Percentiles rank a stretch among this genome's conserved stretches.
Evolutionary conservation across 2,329 filamentous ascomycete species (phyloP).

Genomic region (Fusarium tanahbumbuense): DNA sequence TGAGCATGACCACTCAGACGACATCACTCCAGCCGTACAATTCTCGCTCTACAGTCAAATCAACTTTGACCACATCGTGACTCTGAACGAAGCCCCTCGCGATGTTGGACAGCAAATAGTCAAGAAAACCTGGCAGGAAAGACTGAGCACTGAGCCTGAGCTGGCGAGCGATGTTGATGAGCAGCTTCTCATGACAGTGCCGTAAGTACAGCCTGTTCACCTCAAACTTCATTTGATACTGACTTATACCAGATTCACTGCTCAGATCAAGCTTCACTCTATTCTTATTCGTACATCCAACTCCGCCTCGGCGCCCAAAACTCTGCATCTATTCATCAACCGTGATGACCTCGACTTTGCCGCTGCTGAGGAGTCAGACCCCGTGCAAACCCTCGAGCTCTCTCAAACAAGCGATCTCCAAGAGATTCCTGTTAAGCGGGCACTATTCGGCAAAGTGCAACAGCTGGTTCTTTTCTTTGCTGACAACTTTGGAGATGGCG

Average conservation of each 20-base stretch:
- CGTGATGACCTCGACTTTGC: constrained; percentile 87
- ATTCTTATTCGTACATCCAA: constrained; percentile 85
- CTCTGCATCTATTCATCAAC: constrained; percentile 89
- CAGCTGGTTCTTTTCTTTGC: constrained; percentile 87
- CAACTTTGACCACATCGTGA: constrained; percentile 85
- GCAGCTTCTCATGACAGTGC: constrained; percentile 91
- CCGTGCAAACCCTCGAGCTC: constrained; percentile 82
- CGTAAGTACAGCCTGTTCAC: constrained; percentile 67
- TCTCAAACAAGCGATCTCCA: constrained; percentile 84
- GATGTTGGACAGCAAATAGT: constrained; percentile 79
- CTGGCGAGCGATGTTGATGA: constrained; percentile 89
- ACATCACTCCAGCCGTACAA: constrained; percentile 91
- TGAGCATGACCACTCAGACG: constrained; percentile 88
- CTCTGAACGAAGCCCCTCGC: constrained; percentile 81
- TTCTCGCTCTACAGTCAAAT: constrained; percentile 92
- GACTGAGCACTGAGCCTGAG: constrained; percentile 77
- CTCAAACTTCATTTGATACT: background rate
- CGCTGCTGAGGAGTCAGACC: constrained; percentile 73
- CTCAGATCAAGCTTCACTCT: constrained; percentile 91
- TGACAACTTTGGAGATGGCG: constrained; percentile 86
- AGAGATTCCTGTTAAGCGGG: constrained; percentile 88
- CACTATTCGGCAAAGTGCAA: constrained; percentile 87
- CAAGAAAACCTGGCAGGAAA: constrained; percentile 91
- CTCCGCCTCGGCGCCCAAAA: constrained; percentile 77
- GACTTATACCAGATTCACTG: constrained; percentile 76